These are phyloP conservation scores for Eleusine coracana DNA, from an alignment of 176 grass and related monocot species.

Conservation along the genomic window DNA sequence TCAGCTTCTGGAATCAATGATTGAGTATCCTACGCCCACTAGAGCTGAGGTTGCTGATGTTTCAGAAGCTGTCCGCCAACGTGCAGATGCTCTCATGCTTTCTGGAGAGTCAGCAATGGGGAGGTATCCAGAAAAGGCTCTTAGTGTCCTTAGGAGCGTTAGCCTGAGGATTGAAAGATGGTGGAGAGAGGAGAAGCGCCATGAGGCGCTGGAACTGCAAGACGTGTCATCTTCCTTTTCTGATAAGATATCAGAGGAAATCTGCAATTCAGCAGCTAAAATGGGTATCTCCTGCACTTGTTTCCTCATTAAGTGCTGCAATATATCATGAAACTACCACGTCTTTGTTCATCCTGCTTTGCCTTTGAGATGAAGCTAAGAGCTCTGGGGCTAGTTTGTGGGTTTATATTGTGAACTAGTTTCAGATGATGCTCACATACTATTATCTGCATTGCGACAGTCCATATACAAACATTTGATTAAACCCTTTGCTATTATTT, in stretches of 20 bases:
- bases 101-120: conserved; percentile 99
- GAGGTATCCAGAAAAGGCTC: conserved; percentile 85
- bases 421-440: neutral
- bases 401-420: neutral
- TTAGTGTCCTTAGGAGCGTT: conserved; percentile 86
- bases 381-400: neutral
- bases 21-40: conserved; percentile 93
- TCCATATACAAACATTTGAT: neutral
- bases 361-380: neutral
- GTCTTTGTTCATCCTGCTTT: neutral
- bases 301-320: neutral
- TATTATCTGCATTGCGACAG: neutral
- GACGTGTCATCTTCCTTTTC: conserved; percentile 79
- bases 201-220: conserved; percentile 67
- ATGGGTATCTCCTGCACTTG: conserved; percentile 60
- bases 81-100: conserved; percentile 95
- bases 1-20: conserved; percentile 98
- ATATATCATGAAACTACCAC: neutral
- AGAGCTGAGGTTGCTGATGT: conserved; percentile 98
- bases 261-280: conserved; percentile 97
- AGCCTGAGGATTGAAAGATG: conserved; percentile 93
- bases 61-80: conserved; percentile 90
- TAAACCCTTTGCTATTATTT: neutral
- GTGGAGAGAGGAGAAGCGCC: conserved; percentile 96
- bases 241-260: conserved; percentile 89